phyloP scores from a whole-genome alignment of 805 yeast species.

The Saccharomycopsis fibuligera region DNA sequence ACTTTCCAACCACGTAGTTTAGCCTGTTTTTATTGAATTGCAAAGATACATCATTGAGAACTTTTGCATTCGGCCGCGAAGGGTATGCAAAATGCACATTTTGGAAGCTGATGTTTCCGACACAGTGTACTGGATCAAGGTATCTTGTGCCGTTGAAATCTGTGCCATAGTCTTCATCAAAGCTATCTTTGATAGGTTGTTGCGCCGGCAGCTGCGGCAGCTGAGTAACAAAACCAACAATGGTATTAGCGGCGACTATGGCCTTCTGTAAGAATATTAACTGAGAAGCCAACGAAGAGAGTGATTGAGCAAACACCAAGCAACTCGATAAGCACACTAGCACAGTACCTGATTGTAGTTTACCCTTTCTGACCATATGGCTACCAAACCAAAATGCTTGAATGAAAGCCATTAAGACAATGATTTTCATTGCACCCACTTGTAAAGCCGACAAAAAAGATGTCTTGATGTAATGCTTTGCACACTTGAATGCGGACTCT shows the following conservation, averaged over 20 bases:
- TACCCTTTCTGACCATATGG: constrained; percentile 47
- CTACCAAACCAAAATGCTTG: constrained; percentile 94
- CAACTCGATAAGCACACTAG: constrained; percentile 83
- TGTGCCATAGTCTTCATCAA: not conserved
- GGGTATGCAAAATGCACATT: constrained; percentile 62
- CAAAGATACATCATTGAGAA: constrained; percentile 43
- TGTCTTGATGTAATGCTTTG: constrained; percentile 35
- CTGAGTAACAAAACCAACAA: constrained; percentile 33
- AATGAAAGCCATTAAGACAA: constrained; percentile 71
- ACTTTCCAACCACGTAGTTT: constrained; percentile 72
- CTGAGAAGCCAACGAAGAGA: constrained; percentile 50
- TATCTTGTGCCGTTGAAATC: not conserved
- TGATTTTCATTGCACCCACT: constrained; percentile 45
- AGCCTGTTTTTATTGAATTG: constrained; percentile 38
- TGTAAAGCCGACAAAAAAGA: constrained; percentile 50
- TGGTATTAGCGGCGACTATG: constrained; percentile 52
- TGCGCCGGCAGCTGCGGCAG: too few species aligned
- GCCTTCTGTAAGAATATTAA: constrained; percentile 65
- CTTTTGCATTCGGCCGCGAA: constrained; percentile 40
- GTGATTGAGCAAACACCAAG: constrained; percentile 56
- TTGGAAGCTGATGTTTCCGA: constrained; percentile 48
- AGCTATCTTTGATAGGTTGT: not conserved
- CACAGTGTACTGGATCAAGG: not conserved
- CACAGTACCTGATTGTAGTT: constrained; percentile 53
- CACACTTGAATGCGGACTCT: constrained; percentile 27